A percentile compares a stretch with the other conserved stretches of the same genome.
Evolutionary conservation across 768 basidiomycete genomes (phyloP).

Genomic region (Wakefieldia striispora): DNA sequence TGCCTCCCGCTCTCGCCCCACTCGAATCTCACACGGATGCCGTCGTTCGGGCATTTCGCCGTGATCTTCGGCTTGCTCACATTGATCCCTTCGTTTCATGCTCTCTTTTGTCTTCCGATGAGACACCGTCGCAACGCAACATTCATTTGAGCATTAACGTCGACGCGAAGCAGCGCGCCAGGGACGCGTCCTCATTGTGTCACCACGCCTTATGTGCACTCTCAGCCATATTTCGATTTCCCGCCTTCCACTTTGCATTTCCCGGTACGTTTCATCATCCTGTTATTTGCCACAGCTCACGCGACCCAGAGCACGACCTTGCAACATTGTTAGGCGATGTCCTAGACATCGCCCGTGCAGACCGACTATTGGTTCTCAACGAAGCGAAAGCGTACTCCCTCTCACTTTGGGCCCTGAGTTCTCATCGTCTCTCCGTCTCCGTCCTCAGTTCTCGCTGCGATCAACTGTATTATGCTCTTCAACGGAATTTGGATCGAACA

Average conservation of each 20-base stretch:
- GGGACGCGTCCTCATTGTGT: slow-evolving; percentile 46
- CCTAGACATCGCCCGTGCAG: slow-evolving; percentile 40
- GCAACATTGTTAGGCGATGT: slow-evolving; percentile 43
- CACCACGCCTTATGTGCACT: slow-evolving; percentile 52
- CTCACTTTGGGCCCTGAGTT: slow-evolving; percentile 49
- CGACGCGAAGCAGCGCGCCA: slow-evolving; percentile 39
- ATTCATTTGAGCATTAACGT: slow-evolving; percentile 19
- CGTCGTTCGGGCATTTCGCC: slow-evolving; percentile 43
- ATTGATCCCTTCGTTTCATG: slow-evolving; percentile 30
- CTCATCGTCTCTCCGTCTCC: slow-evolving; percentile 44
- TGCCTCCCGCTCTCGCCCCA: slow-evolving; percentile 23
- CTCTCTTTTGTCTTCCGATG: slow-evolving; percentile 4
- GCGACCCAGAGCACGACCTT: slow-evolving; percentile 41
- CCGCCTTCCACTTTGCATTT: slow-evolving; percentile 44
- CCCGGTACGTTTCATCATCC: slow-evolving; percentile 40
- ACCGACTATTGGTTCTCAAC: slow-evolving; percentile 36
- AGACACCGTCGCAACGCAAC: neutral
- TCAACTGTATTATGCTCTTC: slow-evolving; percentile 37
- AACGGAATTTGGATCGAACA: slow-evolving; percentile 34
- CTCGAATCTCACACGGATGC: slow-evolving; percentile 33
- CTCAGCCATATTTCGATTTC: slow-evolving; percentile 50
- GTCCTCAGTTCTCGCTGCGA: slow-evolving; percentile 34
- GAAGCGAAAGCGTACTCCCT: slow-evolving; percentile 45
- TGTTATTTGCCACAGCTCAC: neutral
- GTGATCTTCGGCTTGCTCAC: slow-evolving; percentile 50